Percentiles rank a stretch among this genome's conserved stretches.
Conservation (phyloP, 495 filamentous ascomycete genomes). For the Podospora australis region DNA sequence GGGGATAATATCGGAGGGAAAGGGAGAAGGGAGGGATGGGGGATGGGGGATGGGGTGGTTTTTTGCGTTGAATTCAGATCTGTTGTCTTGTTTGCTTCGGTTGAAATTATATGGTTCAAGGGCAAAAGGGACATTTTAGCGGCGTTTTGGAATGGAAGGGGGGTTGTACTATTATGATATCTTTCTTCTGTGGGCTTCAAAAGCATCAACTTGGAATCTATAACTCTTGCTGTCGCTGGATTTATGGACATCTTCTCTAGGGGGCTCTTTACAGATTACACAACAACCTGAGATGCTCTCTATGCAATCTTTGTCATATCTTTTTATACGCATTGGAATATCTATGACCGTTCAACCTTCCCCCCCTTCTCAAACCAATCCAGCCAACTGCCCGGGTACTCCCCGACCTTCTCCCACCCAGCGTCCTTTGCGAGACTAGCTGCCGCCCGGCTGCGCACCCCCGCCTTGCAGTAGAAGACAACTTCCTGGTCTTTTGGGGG, state of each 20-base stretch:
- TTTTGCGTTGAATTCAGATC: too few relatives aligned
- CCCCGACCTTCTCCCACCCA: slow-evolving; percentile 67
- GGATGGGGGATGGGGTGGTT: too few relatives aligned
- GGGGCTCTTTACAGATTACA: neutral
- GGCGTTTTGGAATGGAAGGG: too few relatives aligned
- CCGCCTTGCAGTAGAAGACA: slow-evolving; percentile 90
- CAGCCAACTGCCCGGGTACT: slow-evolving; percentile 85
- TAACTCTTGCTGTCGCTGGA: too few relatives aligned
- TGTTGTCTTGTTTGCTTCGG: too few relatives aligned
- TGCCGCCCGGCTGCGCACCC: slow-evolving; percentile 75
- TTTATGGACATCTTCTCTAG: too few relatives aligned
- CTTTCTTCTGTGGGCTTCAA: too few relatives aligned
- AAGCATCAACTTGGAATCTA: too few relatives aligned
- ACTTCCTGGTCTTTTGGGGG: slow-evolving; percentile 51
- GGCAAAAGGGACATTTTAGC: too few relatives aligned
- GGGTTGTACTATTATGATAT: too few relatives aligned
- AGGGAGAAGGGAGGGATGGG: neutral
- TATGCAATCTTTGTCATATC: slow-evolving; percentile 26
- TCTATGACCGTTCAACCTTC: slow-evolving; percentile 41
- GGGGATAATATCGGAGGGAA: neutral
- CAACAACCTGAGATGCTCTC: neutral
- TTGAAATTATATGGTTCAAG: too few relatives aligned
- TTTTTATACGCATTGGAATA: neutral
- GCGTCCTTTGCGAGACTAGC: slow-evolving; percentile 69
- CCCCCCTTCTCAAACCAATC: slow-evolving; percentile 76